Evolutionary conservation across 2,329 filamentous ascomycete species (phyloP).

Genomic region (Bipolaris cookei): DNA sequence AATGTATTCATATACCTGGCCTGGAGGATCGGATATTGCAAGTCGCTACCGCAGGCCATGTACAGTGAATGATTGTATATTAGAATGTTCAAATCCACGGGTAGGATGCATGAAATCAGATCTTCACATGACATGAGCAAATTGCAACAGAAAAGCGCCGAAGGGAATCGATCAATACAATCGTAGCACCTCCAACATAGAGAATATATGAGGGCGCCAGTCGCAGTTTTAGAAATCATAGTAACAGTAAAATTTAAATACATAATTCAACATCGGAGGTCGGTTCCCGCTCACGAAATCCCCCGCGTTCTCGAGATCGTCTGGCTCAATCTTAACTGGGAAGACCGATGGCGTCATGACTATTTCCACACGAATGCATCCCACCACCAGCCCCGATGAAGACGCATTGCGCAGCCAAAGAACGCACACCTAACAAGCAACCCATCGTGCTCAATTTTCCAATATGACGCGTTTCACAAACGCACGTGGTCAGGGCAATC

Average conservation of each 20-base stretch:
- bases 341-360: slow-evolving; percentile 38
- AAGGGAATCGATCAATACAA: background rate
- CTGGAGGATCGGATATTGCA: slow-evolving; percentile 80
- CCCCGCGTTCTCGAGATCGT: slow-evolving; percentile 15
- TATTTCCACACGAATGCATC: slow-evolving; percentile 13
- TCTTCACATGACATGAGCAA: background rate
- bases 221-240: background rate
- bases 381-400: slow-evolving; percentile 6
- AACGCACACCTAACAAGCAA: background rate
- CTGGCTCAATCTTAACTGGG: slow-evolving; percentile 9
- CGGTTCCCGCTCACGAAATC: slow-evolving; percentile 1
- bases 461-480: slow-evolving; percentile 18
- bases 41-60: slow-evolving; percentile 84
- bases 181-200: background rate
- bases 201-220: too few relatives aligned
- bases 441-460: background rate
- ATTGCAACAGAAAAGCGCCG: background rate
- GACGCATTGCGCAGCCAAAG: background rate
- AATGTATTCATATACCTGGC: slow-evolving; percentile 74
- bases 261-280: background rate
- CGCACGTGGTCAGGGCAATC: slow-evolving; percentile 17
- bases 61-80: slow-evolving; percentile 21
- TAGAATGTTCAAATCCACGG: background rate
- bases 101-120: background rate
- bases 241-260: background rate